A percentile compares a stretch with the other conserved stretches of the same genome.
Conservation (phyloP, 2,329 filamentous ascomycete species). For the Pestalotiopsis sp. region DNA sequence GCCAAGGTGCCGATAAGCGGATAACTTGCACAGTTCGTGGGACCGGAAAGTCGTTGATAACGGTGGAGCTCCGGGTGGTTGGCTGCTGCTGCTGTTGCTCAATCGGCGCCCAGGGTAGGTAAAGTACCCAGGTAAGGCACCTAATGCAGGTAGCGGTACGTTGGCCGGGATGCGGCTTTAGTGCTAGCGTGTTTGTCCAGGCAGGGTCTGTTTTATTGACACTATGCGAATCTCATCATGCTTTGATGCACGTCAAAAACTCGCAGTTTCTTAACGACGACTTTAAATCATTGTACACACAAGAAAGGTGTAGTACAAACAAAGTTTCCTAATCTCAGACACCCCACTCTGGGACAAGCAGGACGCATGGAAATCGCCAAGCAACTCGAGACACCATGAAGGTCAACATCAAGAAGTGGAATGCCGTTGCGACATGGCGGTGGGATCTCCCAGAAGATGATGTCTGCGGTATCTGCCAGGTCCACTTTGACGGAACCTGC, state of each 20-base stretch:
- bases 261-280: not conserved
- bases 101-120: too few relatives aligned
- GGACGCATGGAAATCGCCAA: not conserved
- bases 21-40: not conserved
- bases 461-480: constrained; percentile 97
- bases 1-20: constrained; percentile 5
- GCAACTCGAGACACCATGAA: constrained; percentile 67
- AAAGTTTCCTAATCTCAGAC: not conserved
- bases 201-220: constrained; percentile 5
- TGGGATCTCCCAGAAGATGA: constrained; percentile 98
- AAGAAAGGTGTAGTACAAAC: not conserved
- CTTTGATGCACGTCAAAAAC: not conserved
- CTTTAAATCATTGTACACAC: not conserved
- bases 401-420: constrained; percentile 91
- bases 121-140: too few relatives aligned
- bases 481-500: constrained; percentile 96
- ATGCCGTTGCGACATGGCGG: constrained; percentile 92
- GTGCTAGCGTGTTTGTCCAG: not conserved
- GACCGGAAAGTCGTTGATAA: constrained; percentile 1
- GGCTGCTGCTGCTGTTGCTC: not conserved
- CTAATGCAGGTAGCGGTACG: not conserved
- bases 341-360: not conserved
- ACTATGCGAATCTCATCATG: not conserved
- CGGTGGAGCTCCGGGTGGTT: constrained; percentile 7
- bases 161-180: not conserved